Conservation (phyloP, 352 stramenopile species). For the Phytopythium oedochilum region DNA sequence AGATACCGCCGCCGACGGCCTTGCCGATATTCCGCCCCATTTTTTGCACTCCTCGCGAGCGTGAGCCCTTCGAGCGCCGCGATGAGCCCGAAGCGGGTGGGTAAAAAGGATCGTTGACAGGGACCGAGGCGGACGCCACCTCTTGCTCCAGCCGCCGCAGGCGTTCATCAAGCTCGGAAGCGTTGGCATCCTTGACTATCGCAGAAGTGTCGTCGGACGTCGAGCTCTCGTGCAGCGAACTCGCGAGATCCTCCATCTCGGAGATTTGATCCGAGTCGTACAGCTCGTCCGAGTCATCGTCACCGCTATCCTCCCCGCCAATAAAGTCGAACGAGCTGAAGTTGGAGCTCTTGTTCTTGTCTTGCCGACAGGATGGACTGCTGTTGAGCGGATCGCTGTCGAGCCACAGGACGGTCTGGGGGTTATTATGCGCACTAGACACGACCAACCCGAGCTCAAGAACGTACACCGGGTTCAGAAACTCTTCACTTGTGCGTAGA, state of each 20-base stretch:
- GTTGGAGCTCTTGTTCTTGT: slow-evolving; percentile 23
- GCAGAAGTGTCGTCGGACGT: slow-evolving; percentile 30
- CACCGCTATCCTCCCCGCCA: slow-evolving; percentile 73
- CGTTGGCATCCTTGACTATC: slow-evolving; percentile 13
- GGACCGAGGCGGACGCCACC: slow-evolving; percentile 4
- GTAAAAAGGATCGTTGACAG: slow-evolving; percentile 17
- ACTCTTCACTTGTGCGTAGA: slow-evolving; percentile 40
- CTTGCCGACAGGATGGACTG: slow-evolving; percentile 60
- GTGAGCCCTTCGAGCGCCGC: slow-evolving; percentile 15
- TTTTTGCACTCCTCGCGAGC: slow-evolving; percentile 57
- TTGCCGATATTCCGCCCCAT: slow-evolving; percentile 78
- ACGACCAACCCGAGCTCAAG: not conserved
- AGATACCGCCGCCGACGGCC: slow-evolving; percentile 73
- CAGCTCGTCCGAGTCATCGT: slow-evolving; percentile 66
- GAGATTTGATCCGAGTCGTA: slow-evolving; percentile 76
- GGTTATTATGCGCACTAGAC: not conserved
- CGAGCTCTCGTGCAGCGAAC: slow-evolving; percentile 34
- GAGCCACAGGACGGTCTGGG: not conserved
- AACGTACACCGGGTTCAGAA: slow-evolving; percentile 27
- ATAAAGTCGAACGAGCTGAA: slow-evolving; percentile 82
- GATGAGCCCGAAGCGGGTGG: slow-evolving; percentile 6
- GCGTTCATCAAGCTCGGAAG: slow-evolving; percentile 16
- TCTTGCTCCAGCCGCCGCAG: not conserved
- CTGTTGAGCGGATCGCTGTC: slow-evolving; percentile 66
- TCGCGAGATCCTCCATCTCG: slow-evolving; percentile 63